Evolutionary conservation across 371 early-diverging fungal species (phyloP).

Genomic region (Mortierella sp.): DNA sequence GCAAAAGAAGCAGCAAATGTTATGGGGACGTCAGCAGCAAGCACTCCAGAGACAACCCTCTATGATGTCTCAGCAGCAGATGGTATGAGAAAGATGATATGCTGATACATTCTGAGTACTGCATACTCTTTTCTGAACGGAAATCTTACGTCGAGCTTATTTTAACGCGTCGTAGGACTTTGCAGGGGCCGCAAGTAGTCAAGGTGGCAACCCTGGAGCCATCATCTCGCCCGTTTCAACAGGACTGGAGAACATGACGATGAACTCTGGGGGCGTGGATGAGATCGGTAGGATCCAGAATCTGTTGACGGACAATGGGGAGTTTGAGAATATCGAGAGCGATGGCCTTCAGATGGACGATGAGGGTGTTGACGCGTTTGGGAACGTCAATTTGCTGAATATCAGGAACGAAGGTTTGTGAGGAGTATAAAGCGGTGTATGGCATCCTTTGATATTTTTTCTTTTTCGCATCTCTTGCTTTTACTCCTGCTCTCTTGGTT

Average conservation of each 20-base stretch:
- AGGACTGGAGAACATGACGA: constrained; percentile 44
- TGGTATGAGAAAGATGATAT: not conserved
- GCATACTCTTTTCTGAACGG: not conserved
- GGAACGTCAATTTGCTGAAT: constrained; percentile 34
- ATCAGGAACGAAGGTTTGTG: constrained; percentile 53
- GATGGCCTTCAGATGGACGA: constrained; percentile 47
- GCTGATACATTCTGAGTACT: not conserved
- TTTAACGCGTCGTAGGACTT: constrained; percentile 25
- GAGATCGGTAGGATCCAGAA: constrained; percentile 44
- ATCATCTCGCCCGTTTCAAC: constrained; percentile 45
- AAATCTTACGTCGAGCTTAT: not conserved
- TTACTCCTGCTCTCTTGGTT: not conserved
- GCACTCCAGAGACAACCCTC: constrained; percentile 25
- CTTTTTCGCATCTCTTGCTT: not conserved
- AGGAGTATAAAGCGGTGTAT: constrained; percentile 30
- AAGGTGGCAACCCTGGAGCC: constrained; percentile 18
- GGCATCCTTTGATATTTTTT: constrained; percentile 16
- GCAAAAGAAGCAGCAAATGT: constrained; percentile 37
- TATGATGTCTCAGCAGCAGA: constrained; percentile 31
- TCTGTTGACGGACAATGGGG: constrained; percentile 31
- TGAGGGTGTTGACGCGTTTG: constrained; percentile 37
- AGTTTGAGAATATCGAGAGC: constrained; percentile 30
- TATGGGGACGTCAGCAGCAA: constrained; percentile 29
- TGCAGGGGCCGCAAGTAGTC: constrained; percentile 33
- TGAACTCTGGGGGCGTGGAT: constrained; percentile 30